These are phyloP conservation scores for Irineochytrium annulatum DNA, from an alignment of 192 early-diverging fungal species.

Conservation along the genomic window DNA sequence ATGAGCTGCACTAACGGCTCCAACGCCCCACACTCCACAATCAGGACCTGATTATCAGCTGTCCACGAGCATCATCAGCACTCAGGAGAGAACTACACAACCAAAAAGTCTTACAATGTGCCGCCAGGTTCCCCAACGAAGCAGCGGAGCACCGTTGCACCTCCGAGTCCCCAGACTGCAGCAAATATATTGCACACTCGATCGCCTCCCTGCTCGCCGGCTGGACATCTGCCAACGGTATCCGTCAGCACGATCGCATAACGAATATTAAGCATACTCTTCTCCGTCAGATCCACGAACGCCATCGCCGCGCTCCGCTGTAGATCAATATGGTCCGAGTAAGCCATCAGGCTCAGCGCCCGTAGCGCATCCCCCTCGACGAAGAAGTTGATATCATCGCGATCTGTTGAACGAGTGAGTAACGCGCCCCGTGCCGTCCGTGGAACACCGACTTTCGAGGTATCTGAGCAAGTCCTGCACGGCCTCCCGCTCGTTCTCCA, in stretches of 20 bases:
- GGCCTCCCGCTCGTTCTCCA: conserved; percentile 1
- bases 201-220: conserved; percentile 4
- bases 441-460: conserved; percentile 2
- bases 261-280: conserved; percentile 43
- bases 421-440: neutral
- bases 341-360: conserved; percentile 77
- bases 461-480: neutral
- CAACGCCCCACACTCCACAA: conserved; percentile 78
- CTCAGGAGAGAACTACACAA: neutral
- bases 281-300: conserved; percentile 87
- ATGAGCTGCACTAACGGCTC: conserved; percentile 84
- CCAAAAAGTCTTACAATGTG: conserved; percentile 52
- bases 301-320: conserved; percentile 83
- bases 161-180: conserved; percentile 78
- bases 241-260: neutral
- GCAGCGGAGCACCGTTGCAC: conserved; percentile 82
- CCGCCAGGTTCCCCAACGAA: conserved; percentile 85
- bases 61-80: conserved; percentile 8
- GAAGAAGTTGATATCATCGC: conserved; percentile 40
- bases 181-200: conserved; percentile 47
- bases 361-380: conserved; percentile 76
- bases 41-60: conserved; percentile 80
- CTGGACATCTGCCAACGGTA: neutral
- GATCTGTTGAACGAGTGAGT: neutral
- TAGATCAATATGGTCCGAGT: conserved; percentile 78